These are phyloP conservation scores for Amphichorda felina DNA, from an alignment of 2,329 filamentous ascomycete genomes.

Conservation along the genomic window DNA sequence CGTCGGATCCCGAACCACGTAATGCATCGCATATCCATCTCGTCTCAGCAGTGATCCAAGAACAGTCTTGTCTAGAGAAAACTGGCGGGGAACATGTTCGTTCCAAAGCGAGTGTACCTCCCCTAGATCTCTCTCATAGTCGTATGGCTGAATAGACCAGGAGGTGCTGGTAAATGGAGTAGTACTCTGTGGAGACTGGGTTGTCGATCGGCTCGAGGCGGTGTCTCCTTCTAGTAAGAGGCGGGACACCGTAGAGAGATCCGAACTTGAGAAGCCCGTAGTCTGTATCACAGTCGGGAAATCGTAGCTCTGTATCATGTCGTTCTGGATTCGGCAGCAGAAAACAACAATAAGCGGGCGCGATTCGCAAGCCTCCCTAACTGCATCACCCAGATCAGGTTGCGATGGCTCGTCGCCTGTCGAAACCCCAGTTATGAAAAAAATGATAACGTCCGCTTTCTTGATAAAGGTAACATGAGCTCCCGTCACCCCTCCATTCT, in stretches of 20 bases:
- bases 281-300: conserved; percentile 42
- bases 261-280: conserved; percentile 30
- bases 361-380: conserved; percentile 29
- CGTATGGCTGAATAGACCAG: conserved; percentile 31
- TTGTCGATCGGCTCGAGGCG: conserved; percentile 2
- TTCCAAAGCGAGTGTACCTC: conserved; percentile 35
- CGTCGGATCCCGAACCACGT: conserved; percentile 37
- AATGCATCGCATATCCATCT: conserved; percentile 45
- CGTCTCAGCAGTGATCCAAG: conserved; percentile 36
- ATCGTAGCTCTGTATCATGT: conserved; percentile 21
- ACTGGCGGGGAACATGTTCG: conserved; percentile 29
- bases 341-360: conserved; percentile 39
- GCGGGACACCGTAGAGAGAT: conserved; percentile 37
- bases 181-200: conserved; percentile 6
- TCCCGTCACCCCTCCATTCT: conserved; percentile 48
- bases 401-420: conserved; percentile 37
- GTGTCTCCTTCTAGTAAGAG: conserved; percentile 29
- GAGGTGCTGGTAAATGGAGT: neutral
- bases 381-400: conserved; percentile 34
- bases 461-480: conserved; percentile 52
- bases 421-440: conserved; percentile 43
- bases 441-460: conserved; percentile 45
- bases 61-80: conserved; percentile 27
- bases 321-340: conserved; percentile 31
- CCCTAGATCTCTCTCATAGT: conserved; percentile 23